These are phyloP conservation scores for Peniophora sp. DNA, from an alignment of 1,284 basidiomycete genomes.

Conservation along the genomic window DNA sequence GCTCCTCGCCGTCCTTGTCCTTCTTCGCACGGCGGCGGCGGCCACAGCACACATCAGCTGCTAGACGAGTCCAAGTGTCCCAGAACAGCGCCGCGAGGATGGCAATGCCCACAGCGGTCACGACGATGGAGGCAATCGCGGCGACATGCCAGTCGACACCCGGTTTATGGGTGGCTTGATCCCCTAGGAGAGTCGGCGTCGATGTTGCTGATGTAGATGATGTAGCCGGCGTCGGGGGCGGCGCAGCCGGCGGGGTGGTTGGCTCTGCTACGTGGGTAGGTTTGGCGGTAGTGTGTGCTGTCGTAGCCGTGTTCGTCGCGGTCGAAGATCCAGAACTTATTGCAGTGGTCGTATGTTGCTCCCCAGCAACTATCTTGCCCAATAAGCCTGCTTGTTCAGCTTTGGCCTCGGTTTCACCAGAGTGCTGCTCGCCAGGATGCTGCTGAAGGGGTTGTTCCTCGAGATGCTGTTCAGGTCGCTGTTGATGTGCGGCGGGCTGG, in stretches of 20 bases:
- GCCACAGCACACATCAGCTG: slow-evolving; percentile 40
- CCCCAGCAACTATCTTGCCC: no score
- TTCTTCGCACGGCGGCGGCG: slow-evolving; percentile 17
- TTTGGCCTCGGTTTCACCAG: no score
- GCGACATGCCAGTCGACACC: neutral
- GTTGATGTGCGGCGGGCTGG: no score
- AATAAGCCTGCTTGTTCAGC: no score
- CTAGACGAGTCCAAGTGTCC: slow-evolving; percentile 55
- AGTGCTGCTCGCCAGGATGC: no score
- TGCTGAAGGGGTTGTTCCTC: no score
- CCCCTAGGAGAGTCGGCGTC: neutral
- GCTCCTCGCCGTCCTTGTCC: slow-evolving; percentile 34
- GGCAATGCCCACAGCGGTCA: slow-evolving; percentile 46
- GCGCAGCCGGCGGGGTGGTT: neutral
- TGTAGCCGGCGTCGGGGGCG: neutral
- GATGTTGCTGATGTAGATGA: neutral
- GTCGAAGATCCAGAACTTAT: no score
- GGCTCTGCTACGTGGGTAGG: neutral
- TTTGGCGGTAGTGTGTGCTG: neutral
- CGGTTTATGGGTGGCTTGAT: neutral
- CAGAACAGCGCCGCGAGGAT: slow-evolving; percentile 54
- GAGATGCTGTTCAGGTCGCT: no score
- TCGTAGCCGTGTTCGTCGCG: neutral
- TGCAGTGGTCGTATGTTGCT: no score
- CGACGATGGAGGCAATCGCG: slow-evolving; percentile 55